These are phyloP conservation scores for Acacia crassicarpa DNA, from an alignment of 306 rosid species.

Conservation along the genomic window DNA sequence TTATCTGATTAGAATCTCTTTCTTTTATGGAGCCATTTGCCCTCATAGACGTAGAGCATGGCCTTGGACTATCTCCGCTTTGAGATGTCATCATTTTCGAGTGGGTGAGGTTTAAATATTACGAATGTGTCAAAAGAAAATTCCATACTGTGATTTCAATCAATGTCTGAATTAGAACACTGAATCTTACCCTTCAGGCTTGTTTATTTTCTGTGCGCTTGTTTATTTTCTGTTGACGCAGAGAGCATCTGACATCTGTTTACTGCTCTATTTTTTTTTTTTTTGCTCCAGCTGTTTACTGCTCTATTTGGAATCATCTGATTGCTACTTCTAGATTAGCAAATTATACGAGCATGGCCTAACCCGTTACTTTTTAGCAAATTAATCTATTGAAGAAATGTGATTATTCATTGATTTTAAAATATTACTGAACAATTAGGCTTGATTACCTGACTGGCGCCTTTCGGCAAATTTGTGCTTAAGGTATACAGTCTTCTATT, in stretches of 20 bases:
- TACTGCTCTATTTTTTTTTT: not conserved
- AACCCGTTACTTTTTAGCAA: not conserved
- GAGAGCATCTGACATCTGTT: not conserved
- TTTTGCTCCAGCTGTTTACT: no score
- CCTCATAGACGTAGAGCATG: not conserved
- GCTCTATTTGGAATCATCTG: not conserved
- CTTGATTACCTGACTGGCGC: constrained; percentile 17
- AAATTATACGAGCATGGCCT: not conserved
- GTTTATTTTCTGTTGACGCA: not conserved
- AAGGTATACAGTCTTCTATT: constrained; percentile 3
- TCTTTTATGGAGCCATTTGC: not conserved
- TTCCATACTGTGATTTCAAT: not conserved
- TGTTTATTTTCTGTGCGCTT: not conserved
- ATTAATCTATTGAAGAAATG: not conserved
- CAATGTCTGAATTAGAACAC: not conserved
- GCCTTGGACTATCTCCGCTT: not conserved
- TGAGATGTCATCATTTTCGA: not conserved
- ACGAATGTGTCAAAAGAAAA: not conserved
- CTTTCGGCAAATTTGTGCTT: not conserved
- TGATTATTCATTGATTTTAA: not conserved
- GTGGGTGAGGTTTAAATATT: not conserved
- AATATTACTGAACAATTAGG: constrained; percentile 1
- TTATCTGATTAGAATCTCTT: not conserved
- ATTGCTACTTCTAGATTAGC: not conserved
- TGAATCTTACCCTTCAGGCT: not conserved